phyloP scores from a whole-genome alignment of 768 basidiomycete species.

The Dendrothele bispora region DNA sequence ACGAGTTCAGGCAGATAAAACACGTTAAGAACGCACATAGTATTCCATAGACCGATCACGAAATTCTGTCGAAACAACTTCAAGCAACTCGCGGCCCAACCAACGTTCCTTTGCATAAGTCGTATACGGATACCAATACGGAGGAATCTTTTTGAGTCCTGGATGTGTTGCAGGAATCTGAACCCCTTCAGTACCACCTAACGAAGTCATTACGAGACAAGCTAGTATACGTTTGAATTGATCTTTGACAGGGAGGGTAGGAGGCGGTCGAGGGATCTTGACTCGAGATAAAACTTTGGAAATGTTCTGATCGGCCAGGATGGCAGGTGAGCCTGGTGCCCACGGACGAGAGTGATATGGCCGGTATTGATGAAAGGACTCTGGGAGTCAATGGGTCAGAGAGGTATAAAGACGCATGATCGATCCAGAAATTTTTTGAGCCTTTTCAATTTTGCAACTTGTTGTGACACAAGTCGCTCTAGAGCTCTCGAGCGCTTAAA shows the following conservation, averaged over 20 bases:
- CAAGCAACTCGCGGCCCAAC: conserved; percentile 83
- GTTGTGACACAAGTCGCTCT: too few relatives aligned
- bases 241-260: not conserved
- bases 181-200: conserved; percentile 1
- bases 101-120: conserved; percentile 93
- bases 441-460: too few relatives aligned
- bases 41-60: conserved; percentile 93
- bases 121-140: conserved; percentile 75
- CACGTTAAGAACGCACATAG: conserved; percentile 63
- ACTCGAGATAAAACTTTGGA: conserved; percentile 5
- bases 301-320: conserved; percentile 2
- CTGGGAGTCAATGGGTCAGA: too few relatives aligned
- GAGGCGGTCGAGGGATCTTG: conserved; percentile 4
- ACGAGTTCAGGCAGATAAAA: not conserved
- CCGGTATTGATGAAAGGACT: too few relatives aligned
- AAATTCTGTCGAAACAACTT: conserved; percentile 93
- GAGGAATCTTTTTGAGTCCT: conserved; percentile 10
- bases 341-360: too few relatives aligned
- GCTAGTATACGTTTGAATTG: conserved; percentile 5
- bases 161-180: not conserved
- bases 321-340: not conserved
- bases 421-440: too few relatives aligned
- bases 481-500: too few relatives aligned
- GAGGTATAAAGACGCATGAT: too few relatives aligned
- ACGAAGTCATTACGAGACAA: conserved; percentile 3